Conservation (phyloP, 2,329 filamentous ascomycete species). For the Beauveria bassiana region DNA sequence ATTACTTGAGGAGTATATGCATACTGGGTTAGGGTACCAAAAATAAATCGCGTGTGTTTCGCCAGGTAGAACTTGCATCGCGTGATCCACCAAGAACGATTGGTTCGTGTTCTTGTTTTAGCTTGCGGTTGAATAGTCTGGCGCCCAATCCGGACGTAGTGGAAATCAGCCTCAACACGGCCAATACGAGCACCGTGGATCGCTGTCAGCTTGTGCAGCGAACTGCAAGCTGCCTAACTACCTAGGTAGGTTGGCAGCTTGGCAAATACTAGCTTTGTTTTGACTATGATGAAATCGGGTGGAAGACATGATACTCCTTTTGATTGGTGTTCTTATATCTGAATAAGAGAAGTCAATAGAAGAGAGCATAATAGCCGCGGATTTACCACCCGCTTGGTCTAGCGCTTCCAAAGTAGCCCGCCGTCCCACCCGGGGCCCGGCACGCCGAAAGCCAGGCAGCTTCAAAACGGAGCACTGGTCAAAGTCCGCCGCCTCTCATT, state of each 20-base stretch:
- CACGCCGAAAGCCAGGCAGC: neutral
- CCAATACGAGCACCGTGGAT: neutral
- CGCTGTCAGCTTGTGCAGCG: neutral
- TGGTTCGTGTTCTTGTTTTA: neutral
- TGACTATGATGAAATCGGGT: neutral
- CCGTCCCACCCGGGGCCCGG: conserved; percentile 5
- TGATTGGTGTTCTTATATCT: too few relatives aligned
- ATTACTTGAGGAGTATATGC: neutral
- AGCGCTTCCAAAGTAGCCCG: neutral
- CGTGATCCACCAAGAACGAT: too few relatives aligned
- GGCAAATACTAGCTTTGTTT: too few relatives aligned
- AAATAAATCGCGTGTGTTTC: neutral
- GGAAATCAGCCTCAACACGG: neutral
- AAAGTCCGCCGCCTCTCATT: neutral
- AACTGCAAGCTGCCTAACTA: neutral
- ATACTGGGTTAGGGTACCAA: neutral
- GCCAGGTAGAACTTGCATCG: neutral
- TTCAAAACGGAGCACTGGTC: neutral
- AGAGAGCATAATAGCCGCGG: too few relatives aligned
- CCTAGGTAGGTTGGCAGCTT: neutral
- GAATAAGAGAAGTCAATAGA: too few relatives aligned
- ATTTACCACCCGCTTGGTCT: neutral
- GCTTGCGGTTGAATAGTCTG: neutral
- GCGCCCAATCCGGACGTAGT: neutral
- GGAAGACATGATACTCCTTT: neutral